phyloP scores from a whole-genome alignment of 2,329 filamentous ascomycete genomes.

The Chalaropsis ovoidea region DNA sequence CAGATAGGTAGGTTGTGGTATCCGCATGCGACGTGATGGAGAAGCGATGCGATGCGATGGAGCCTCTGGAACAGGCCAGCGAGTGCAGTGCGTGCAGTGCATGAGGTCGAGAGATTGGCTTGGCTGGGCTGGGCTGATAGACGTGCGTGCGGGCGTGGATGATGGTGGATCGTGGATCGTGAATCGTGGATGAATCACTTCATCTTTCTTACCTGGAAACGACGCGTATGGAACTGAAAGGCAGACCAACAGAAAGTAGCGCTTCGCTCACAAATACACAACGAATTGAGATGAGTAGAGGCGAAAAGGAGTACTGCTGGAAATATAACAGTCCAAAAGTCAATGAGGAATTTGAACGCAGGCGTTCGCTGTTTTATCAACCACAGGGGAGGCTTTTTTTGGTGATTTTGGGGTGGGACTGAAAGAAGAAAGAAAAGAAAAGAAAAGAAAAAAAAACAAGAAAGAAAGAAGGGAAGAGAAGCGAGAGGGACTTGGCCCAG shows the following conservation, averaged over 20 bases:
- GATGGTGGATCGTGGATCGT: too few species aligned
- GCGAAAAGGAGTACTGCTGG: conserved; percentile 20
- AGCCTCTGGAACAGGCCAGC: background rate
- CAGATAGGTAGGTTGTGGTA: background rate
- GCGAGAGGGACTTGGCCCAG: background rate
- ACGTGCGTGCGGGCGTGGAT: too few species aligned
- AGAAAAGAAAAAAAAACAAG: conserved; percentile 11
- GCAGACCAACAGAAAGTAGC: conserved; percentile 23
- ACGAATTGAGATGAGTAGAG: conserved; percentile 15
- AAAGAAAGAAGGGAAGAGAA: background rate
- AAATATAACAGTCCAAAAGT: conserved; percentile 22
- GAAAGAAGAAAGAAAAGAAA: background rate
- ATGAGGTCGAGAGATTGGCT: background rate
- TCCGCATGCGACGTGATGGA: too few species aligned
- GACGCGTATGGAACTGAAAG: conserved; percentile 24
- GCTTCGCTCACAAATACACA: conserved; percentile 24
- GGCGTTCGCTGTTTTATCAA: conserved; percentile 17
- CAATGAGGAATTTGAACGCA: conserved; percentile 11
- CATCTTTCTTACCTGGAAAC: conserved; percentile 18
- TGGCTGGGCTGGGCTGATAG: background rate
- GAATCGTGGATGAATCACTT: background rate
- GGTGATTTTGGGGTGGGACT: conserved; percentile 11
- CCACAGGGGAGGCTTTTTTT: conserved; percentile 16
- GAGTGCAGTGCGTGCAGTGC: background rate
- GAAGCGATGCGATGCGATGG: background rate